Evolutionary conservation across 805 yeast species (phyloP).

Genomic region (Candida sanyiensis): DNA sequence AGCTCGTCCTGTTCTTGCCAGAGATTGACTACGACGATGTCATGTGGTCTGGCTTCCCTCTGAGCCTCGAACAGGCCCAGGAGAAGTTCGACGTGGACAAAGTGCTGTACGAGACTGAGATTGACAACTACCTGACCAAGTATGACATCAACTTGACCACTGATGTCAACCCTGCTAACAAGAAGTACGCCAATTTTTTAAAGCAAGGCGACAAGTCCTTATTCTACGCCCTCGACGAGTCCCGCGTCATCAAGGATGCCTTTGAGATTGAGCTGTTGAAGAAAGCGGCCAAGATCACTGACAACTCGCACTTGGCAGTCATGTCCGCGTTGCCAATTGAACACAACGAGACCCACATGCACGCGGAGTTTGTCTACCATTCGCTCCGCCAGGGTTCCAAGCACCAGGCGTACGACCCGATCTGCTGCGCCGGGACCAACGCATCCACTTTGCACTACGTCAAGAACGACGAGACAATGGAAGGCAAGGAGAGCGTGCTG

Average conservation of each 20-base stretch:
- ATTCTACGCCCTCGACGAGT: conserved; percentile 76
- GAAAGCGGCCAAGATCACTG: conserved; percentile 80
- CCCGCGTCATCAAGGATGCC: conserved; percentile 78
- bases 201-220: conserved; percentile 42
- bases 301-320: conserved; percentile 82
- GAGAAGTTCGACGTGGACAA: conserved; percentile 74
- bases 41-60: conserved; percentile 94
- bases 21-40: conserved; percentile 82
- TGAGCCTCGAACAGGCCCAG: conserved; percentile 58
- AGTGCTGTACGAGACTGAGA: conserved; percentile 55
- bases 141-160: conserved; percentile 41
- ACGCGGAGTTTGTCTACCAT: conserved; percentile 93
- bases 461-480: conserved; percentile 64
- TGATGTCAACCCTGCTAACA: conserved; percentile 42
- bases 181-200: conserved; percentile 32
- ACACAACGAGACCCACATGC: conserved; percentile 81
- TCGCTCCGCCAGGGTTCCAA: conserved; percentile 92
- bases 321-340: conserved; percentile 92
- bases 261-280: conserved; percentile 73
- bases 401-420: conserved; percentile 85
- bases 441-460: conserved; percentile 90
- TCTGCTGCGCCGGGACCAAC: conserved; percentile 89
- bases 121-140: conserved; percentile 31
- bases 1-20: conserved; percentile 72
- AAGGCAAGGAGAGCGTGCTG: conserved; percentile 58